Evolutionary conservation across 2,329 filamentous ascomycete genomes (phyloP).

Genomic region (Corniculantispora saksenae): DNA sequence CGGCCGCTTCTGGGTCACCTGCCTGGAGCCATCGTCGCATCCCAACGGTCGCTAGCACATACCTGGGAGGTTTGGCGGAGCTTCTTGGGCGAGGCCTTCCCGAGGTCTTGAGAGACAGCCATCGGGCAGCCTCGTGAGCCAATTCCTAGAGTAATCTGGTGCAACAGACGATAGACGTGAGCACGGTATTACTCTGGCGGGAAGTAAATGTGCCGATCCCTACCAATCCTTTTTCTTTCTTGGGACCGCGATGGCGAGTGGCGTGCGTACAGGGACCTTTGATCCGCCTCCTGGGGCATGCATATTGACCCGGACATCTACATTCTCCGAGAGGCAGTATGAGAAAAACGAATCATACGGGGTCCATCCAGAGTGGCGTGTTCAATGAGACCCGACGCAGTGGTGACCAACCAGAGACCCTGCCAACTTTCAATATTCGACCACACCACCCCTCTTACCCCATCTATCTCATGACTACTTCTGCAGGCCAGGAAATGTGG

Average conservation of each 20-base stretch:
- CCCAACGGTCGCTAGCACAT: no score
- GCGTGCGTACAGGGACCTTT: not conserved
- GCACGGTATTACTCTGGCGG: not conserved
- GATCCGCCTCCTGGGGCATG: not conserved
- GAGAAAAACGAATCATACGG: not conserved
- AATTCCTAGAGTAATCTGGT: not conserved
- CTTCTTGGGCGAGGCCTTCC: no score
- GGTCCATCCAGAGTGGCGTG: not conserved
- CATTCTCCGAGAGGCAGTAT: not conserved
- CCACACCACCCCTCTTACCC: not conserved
- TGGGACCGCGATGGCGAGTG: not conserved
- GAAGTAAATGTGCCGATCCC: not conserved
- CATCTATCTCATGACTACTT: not conserved
- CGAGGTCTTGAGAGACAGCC: not conserved
- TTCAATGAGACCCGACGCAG: not conserved
- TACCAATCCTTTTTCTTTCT: not conserved
- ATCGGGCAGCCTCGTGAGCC: conserved; percentile 4
- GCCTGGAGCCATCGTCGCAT: no score
- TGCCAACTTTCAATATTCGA: not conserved
- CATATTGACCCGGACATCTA: not conserved
- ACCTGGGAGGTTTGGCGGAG: no score
- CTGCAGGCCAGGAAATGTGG: not conserved
- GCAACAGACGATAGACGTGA: not conserved
- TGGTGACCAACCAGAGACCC: conserved; percentile 1
- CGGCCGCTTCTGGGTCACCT: no score